Percentiles rank a stretch among this genome's conserved stretches.
Evolutionary conservation across 306 rosid species (phyloP).

Genomic region (Hippophae tibetana): DNA sequence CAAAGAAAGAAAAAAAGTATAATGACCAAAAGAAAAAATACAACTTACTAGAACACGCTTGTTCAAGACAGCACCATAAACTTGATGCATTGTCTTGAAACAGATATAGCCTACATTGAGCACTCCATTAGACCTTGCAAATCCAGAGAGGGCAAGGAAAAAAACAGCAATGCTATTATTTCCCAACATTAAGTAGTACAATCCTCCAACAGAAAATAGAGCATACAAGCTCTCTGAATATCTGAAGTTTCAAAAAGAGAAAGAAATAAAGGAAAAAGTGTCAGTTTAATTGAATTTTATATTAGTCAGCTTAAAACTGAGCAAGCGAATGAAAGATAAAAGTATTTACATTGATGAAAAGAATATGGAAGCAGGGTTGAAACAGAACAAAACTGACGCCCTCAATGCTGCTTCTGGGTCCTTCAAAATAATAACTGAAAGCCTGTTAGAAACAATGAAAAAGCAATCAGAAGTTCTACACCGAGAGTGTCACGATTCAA

Average conservation of each 20-base stretch:
- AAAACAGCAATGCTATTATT: slow-evolving; percentile 41
- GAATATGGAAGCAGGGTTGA: slow-evolving; percentile 86
- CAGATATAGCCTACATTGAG: slow-evolving; percentile 83
- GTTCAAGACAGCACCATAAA: slow-evolving; percentile 43
- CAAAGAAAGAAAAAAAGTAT: neutral
- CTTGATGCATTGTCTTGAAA: slow-evolving; percentile 69
- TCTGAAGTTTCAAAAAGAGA: slow-evolving; percentile 34
- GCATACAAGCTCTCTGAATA: slow-evolving; percentile 77
- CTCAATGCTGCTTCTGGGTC: slow-evolving; percentile 49
- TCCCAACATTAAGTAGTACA: slow-evolving; percentile 55
- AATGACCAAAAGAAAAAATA: neutral
- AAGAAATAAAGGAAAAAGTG: neutral
- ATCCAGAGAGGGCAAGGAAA: slow-evolving; percentile 58
- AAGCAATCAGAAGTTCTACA: slow-evolving; percentile 17
- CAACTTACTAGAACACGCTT: slow-evolving; percentile 43
- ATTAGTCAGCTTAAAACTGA: neutral
- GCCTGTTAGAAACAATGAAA: slow-evolving; percentile 32
- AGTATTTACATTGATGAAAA: slow-evolving; percentile 66
- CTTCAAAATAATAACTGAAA: slow-evolving; percentile 55
- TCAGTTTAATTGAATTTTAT: neutral
- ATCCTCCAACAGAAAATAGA: slow-evolving; percentile 65
- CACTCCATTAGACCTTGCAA: slow-evolving; percentile 83
- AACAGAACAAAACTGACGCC: slow-evolving; percentile 85
- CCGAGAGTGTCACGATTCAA: neutral
- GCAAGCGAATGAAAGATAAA: neutral